Base-by-base conservation (phyloP, 345 rosid species). In the Mangifera indica region DNA sequence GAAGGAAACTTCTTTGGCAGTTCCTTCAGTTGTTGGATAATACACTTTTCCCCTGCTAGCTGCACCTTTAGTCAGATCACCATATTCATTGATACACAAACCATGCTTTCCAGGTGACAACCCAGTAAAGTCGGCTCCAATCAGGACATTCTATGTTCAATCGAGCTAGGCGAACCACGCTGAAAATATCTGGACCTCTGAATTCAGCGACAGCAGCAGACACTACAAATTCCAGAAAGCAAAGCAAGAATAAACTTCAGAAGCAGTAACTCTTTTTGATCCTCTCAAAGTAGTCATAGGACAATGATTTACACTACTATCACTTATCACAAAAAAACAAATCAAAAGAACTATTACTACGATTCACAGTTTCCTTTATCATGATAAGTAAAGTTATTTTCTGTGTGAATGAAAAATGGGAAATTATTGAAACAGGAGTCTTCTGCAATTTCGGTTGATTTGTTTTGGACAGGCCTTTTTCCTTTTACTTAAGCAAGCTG, bases 201-300 rank as follows among this genome's bases (percentile, higher is more conserved):
- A 92, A 91, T 67, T 95, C 99, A 2, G 91, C 91, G 67, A 95
- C 97, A 24, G 97, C 96, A 44, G 99, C 96, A 42, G 99, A 90
- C 72, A 92, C 84, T 65, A 86, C 76, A 84, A 95, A 90, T 69
- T 92, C 99, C 92, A 86, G 77, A 37, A 55, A 66, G 59, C 66
- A 55, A 52, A 12, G 21, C 51, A 56, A 46, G 45, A 37, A 40
- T 32, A 58, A 53, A 64, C 49, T 55, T 68, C 26, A 75, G 63
- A 52, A 69, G 56, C 44, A 11, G 18, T 5, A 37, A 44, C 8
- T 25, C 44, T 22, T 3, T 70, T 45, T 37, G 5, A 2, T 1
- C 37, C 37, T 7, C 37, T 42, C 40, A 24, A 46, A 54, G 46
- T 15, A 64, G 9, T 21, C 14, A 24, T 21, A 45, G 24, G 34